Evolutionary conservation across 257 asterid species (phyloP), one percentile per base, ranked within the genome.

Genomic region (Ilex asprella): DNA sequence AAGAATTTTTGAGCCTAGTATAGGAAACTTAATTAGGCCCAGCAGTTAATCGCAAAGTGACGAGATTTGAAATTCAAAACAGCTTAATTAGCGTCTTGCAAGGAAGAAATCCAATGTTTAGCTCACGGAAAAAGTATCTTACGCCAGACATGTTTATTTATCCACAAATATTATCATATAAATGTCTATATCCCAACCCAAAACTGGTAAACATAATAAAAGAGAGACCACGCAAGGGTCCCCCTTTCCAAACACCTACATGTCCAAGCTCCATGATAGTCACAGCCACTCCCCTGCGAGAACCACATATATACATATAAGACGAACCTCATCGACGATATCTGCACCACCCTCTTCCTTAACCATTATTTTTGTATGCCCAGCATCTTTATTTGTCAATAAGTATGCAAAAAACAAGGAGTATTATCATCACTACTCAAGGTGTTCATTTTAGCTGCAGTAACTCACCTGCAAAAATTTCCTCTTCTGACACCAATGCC

Each of bases 271-370:
- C 96, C 99, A 80, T 79, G 69, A 67, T 82, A 70, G 82, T 87
- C 95, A 79, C 85, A 80, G 88, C 96, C 80, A 88, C 81, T 73
- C 86, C 79, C 97, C 97, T 89, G 99, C 97, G 89, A 89, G 95
- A 92, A 89, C 81, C 93, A 89, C 73, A 82, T 81, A 63, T 70
- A 87, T 87, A 79, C 84, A 81, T 73, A 86, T 92, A 92, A 92
- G 99, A 87, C 93, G 84, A 88, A 78, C 83, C 76, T 79, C 89
- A 84, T 73, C 57, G 84, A 86, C 95, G 78, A 62, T 73, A 81
- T 71, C 72, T 35, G 87, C 82, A 75, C 76, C 82, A 74, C 82
- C 80, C 78, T 80, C 74, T 62, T 67, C 89, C 88, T 82, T 64
- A 74, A 63, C 72, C 81, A 81, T 78, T 61, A 64, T 65, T 59